A percentile compares a stretch with the other conserved stretches of the same genome.
Conservation (phyloP, 208 protist genomes). For the Lotmaria passim region DNA sequence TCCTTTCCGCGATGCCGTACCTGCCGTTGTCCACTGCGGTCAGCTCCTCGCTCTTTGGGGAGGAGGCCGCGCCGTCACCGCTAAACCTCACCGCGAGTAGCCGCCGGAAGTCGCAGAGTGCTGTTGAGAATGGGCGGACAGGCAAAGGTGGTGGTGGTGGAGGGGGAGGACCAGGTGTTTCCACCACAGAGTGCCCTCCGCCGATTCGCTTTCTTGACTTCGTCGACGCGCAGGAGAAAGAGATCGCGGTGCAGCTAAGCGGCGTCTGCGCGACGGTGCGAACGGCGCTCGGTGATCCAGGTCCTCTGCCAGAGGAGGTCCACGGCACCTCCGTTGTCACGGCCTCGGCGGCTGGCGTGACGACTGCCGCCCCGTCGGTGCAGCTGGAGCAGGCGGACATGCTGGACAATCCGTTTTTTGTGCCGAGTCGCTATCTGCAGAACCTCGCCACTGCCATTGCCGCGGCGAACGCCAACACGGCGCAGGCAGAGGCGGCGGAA, state of each 20-base stretch:
- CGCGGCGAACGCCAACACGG: neutral
- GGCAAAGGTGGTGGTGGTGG: too few species aligned
- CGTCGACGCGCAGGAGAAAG: conserved; percentile 30
- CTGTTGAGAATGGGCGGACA: too few species aligned
- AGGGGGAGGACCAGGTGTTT: neutral
- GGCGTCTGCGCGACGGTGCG: conserved; percentile 23
- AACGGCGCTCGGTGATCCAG: conserved; percentile 19
- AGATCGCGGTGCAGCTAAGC: conserved; percentile 37
- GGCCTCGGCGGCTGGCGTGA: neutral
- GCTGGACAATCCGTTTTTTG: conserved; percentile 37
- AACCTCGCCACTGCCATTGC: conserved; percentile 11
- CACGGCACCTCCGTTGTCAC: neutral
- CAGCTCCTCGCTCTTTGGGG: neutral
- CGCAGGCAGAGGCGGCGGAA: conserved; percentile 5
- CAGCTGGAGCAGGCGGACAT: conserved; percentile 33
- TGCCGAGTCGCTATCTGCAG: conserved; percentile 20
- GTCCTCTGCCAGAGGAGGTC: neutral
- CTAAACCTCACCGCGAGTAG: neutral
- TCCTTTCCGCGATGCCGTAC: neutral
- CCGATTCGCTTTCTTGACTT: conserved; percentile 32
- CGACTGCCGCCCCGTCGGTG: conserved; percentile 1
- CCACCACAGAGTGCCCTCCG: conserved; percentile 3
- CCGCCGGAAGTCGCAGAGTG: neutral
- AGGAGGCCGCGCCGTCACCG: neutral
- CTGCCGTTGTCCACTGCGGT: conserved; percentile 5